Conservation (phyloP, 2,329 filamentous ascomycete species). For the Aspergillus costaricaensis region DNA sequence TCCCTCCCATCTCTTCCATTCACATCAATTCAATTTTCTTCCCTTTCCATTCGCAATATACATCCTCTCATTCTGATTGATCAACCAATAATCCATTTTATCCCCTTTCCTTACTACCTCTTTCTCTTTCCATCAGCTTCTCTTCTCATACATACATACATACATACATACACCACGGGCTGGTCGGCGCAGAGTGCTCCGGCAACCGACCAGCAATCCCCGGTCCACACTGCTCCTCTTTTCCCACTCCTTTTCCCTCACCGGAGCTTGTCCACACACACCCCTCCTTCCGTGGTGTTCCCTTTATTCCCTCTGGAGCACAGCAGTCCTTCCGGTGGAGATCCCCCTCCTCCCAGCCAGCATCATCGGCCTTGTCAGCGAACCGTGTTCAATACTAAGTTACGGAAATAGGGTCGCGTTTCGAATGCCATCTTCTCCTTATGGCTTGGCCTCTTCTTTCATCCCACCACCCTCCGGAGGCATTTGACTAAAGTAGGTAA, state of each 20-base stretch:
- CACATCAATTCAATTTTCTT: neutral
- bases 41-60: neutral
- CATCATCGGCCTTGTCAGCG: neutral
- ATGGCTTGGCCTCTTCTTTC: too few species aligned
- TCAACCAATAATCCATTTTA: neutral
- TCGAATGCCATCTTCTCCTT: too few species aligned
- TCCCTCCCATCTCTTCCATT: neutral
- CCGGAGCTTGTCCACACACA: neutral
- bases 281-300: slow-evolving; percentile 1
- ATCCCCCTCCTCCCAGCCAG: neutral
- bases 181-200: slow-evolving; percentile 7
- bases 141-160: neutral
- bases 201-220: neutral
- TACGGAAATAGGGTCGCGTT: too few species aligned
- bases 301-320: too few species aligned
- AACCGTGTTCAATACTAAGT: neutral
- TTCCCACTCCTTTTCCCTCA: slow-evolving; percentile 3
- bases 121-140: neutral
- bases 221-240: slow-evolving; percentile 8
- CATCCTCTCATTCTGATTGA: neutral
- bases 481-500: too few species aligned
- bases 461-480: too few species aligned
- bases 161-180: neutral
- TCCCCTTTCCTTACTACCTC: neutral
- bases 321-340: neutral